phyloP scores from a whole-genome alignment of 108 stramenopile genomes.

The Cyclotella sp. region DNA sequence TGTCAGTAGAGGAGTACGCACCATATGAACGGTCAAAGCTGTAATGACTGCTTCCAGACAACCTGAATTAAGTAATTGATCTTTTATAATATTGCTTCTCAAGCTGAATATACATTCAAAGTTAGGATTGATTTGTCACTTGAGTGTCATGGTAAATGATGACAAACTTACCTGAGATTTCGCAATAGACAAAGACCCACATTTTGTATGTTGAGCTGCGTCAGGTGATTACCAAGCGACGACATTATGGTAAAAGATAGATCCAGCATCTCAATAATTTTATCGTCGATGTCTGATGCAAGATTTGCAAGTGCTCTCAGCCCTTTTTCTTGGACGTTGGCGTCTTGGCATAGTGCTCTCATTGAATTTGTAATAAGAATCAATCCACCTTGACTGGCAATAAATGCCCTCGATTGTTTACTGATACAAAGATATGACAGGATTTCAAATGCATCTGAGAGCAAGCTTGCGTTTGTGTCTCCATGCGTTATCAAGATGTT shows the following conservation, averaged over 20 bases:
- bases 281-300: conserved; percentile 18
- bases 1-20: background rate
- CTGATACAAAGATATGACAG: conserved; percentile 4
- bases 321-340: conserved; percentile 12
- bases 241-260: background rate
- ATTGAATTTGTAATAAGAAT: conserved; percentile 2
- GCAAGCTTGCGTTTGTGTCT: background rate
- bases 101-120: background rate
- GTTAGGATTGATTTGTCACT: background rate
- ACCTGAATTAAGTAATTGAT: background rate
- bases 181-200: conserved; percentile 14
- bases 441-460: conserved; percentile 14
- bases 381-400: conserved; percentile 23
- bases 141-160: background rate
- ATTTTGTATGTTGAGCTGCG: background rate
- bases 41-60: conserved; percentile 13
- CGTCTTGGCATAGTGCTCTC: background rate
- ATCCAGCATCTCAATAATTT: conserved; percentile 2
- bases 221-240: conserved; percentile 1
- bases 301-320: conserved; percentile 20
- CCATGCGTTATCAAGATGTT: conserved; percentile 16
- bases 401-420: conserved; percentile 10
- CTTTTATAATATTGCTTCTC: background rate
- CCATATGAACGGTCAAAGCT: conserved; percentile 7
- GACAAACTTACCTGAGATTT: conserved; percentile 6